Evolutionary conservation across 495 filamentous ascomycete species (phyloP), one percentile per base, ranked within the genome.

Genomic region (Poronia punctata): DNA sequence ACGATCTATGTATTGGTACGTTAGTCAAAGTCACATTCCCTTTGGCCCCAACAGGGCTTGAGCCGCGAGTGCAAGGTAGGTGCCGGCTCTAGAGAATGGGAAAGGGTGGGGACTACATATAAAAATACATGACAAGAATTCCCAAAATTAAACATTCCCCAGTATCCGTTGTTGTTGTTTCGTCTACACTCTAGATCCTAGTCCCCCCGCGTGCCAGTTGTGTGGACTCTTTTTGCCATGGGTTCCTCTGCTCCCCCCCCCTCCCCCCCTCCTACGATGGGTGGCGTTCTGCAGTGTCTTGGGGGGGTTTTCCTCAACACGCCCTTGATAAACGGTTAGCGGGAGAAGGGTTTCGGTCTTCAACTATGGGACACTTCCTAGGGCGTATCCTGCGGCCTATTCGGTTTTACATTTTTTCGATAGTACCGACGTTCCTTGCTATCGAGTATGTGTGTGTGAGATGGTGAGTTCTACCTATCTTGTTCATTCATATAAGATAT

Each of bases 141-240:
- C 46, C 35, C n/a, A n/a, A 56, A 56, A 53, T 53, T 59, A 27
- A 44, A 18, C 55, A 59, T 59, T 59, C 55, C 54, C 49, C 20
- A 38, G 52, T 51, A 44, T 46, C 46, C 52, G 24, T 52, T 45
- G 27, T 38, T 40, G 32, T 37, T 46, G 44, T 40, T 38, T 51
- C 35, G 24, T 42, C n/a, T 50, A 38, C 43, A 33, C 42, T 40
- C 24, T 43, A n/a, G 21, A 56, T 63, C 51, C 42, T 49, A 39
- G 49, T 53, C 45, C 57, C 62, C 57, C 65, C 66, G 56, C 66
- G 64, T 71, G 53, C 67, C 65, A 65, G 50, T 51, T 56, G 36
- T 40, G n/a, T n/a, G n/a, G n/a, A n/a, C n/a, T n/a, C n/a, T n/a
- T n/a, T n/a, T n/a, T n/a, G n/a, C n/a, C n/a, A n/a, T n/a, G n/a